Evolutionary conservation across 1,284 basidiomycete species (phyloP).

Genomic region (Albatrellus sp.): DNA sequence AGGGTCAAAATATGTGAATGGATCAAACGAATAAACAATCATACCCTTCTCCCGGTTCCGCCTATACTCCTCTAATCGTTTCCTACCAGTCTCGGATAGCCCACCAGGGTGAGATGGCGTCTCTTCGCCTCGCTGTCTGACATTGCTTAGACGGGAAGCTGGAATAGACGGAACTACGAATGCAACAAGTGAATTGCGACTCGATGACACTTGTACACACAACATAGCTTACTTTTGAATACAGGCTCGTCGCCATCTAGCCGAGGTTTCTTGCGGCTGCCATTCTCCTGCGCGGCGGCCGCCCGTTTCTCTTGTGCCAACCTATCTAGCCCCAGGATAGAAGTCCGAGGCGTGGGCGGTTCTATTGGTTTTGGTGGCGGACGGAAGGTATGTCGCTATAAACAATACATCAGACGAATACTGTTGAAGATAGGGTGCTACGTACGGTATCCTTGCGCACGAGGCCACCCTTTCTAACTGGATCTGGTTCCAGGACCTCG

Average conservation of each 20-base stretch:
- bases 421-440: constrained; percentile 4
- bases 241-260: constrained; percentile 51
- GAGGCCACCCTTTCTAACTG: constrained; percentile 63
- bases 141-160: constrained; percentile 38
- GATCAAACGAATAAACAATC: background rate
- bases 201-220: background rate
- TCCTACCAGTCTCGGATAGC: constrained; percentile 62
- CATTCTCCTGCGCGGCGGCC: constrained; percentile 29
- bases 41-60: constrained; percentile 55
- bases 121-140: constrained; percentile 71
- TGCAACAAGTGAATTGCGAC: background rate
- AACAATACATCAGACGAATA: background rate
- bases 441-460: constrained; percentile 56
- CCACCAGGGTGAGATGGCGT: constrained; percentile 92
- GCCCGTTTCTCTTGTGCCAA: constrained; percentile 81
- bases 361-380: constrained; percentile 60
- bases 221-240: constrained; percentile 67
- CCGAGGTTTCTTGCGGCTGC: constrained; percentile 54
- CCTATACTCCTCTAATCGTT: constrained; percentile 66
- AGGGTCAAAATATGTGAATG: background rate
- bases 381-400: constrained; percentile 66
- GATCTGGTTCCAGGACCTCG: constrained; percentile 74
- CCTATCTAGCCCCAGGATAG: constrained; percentile 75
- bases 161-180: constrained; percentile 66
- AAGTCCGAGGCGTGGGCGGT: constrained; percentile 61